Percentiles rank a stretch among this genome's conserved stretches.
These are phyloP conservation scores for Cladosporium sp. DNA, from an alignment of 2,329 filamentous ascomycete genomes.

Conservation along the genomic window DNA sequence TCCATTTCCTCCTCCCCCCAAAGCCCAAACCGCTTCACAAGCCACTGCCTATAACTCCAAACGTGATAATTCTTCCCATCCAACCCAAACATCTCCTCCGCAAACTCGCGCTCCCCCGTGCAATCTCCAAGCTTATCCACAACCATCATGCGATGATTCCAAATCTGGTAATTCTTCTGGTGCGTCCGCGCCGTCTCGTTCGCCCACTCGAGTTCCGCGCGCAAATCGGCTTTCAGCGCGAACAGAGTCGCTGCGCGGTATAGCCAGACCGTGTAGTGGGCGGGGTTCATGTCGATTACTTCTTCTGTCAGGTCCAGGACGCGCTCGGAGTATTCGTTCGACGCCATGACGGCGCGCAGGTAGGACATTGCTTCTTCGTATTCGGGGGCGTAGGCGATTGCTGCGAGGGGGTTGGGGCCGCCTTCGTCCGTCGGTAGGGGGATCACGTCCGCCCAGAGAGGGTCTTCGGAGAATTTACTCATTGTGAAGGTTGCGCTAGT, in stretches of 20 bases:
- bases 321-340: slow-evolving; percentile 74
- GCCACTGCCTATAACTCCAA: slow-evolving; percentile 86
- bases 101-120: slow-evolving; percentile 62
- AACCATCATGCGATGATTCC: slow-evolving; percentile 60
- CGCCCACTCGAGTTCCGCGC: slow-evolving; percentile 76
- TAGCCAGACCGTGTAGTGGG: slow-evolving; percentile 98
- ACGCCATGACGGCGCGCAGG: slow-evolving; percentile 87
- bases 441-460: slow-evolving; percentile 76
- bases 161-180: slow-evolving; percentile 99
- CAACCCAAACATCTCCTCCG: slow-evolving; percentile 71
- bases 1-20: slow-evolving; percentile 56
- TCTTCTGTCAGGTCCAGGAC: slow-evolving; percentile 78
- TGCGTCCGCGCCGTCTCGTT: slow-evolving; percentile 76
- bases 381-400: slow-evolving; percentile 83
- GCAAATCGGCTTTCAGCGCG: slow-evolving; percentile 59
- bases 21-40: slow-evolving; percentile 60
- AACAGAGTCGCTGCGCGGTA: slow-evolving; percentile 80
- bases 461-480: slow-evolving; percentile 58
- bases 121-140: slow-evolving; percentile 46
- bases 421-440: slow-evolving; percentile 83
- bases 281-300: slow-evolving; percentile 88
- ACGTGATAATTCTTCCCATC: slow-evolving; percentile 99
- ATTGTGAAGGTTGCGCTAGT: slow-evolving; percentile 23
- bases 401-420: slow-evolving; percentile 69
- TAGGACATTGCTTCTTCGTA: slow-evolving; percentile 93